phyloP scores from a whole-genome alignment of 2,329 filamentous ascomycete genomes.

The Coniella vitis region DNA sequence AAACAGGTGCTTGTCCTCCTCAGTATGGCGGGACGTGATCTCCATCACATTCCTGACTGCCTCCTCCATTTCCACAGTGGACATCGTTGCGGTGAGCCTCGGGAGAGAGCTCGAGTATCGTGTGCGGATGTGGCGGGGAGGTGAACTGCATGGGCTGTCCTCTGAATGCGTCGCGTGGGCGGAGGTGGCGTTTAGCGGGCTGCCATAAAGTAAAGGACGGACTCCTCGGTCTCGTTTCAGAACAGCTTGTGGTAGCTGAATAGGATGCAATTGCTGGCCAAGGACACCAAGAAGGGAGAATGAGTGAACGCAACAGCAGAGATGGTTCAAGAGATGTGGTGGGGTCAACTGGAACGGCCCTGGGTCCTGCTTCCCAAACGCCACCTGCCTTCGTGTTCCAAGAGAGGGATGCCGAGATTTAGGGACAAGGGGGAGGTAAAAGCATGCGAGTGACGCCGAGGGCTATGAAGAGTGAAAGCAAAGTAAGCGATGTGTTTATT shows the following conservation, averaged over 20 bases:
- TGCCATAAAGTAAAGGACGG: not conserved
- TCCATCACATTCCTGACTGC: not conserved
- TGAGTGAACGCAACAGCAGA: not conserved
- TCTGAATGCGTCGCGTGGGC: not conserved
- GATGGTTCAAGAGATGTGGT: not conserved
- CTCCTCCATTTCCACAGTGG: not conserved
- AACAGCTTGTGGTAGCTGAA: too few relatives aligned
- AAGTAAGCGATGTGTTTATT: not conserved
- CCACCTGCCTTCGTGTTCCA: conserved; percentile 22
- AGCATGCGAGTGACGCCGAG: too few relatives aligned
- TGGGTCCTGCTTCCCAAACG: not conserved
- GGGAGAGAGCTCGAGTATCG: not conserved
- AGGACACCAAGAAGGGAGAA: too few relatives aligned
- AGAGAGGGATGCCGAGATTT: not conserved
- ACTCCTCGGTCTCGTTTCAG: not conserved
- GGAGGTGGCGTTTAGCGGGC: not conserved
- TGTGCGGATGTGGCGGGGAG: not conserved
- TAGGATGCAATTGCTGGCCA: not conserved
- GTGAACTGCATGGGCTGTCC: not conserved
- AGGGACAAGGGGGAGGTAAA: too few relatives aligned
- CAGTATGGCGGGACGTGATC: not conserved
- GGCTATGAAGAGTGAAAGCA: not conserved
- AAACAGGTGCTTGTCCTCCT: not conserved
- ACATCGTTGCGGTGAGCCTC: not conserved
- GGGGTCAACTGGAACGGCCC: not conserved